Evolutionary conservation across 192 early-diverging fungal species (phyloP).

Genomic region (Spizellomyces sp.): DNA sequence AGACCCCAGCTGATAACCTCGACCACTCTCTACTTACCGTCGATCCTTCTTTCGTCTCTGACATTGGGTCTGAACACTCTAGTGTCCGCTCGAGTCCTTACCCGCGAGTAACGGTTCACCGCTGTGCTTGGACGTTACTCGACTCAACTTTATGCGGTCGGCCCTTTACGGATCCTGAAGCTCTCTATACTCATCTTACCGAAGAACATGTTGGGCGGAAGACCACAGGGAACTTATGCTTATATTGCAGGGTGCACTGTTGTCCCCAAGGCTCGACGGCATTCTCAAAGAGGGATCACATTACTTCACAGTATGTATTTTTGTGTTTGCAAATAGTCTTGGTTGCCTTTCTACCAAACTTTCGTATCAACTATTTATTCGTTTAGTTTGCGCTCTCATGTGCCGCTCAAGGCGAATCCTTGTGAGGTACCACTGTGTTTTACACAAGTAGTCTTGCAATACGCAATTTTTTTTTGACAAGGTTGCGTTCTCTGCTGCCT

Average conservation of each 20-base stretch:
- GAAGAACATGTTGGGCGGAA: conserved; percentile 91
- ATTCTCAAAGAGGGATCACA: conserved; percentile 83
- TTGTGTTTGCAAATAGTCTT: conserved; percentile 8
- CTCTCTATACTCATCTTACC: conserved; percentile 83
- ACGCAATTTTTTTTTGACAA: background rate
- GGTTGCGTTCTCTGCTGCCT: background rate
- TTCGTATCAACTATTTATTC: background rate
- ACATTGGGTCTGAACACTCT: conserved; percentile 18
- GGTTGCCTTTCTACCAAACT: background rate
- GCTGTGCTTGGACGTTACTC: conserved; percentile 20
- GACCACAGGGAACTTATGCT: conserved; percentile 82
- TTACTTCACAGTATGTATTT: conserved; percentile 71
- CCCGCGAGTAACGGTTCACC: conserved; percentile 1
- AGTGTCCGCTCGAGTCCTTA: conserved; percentile 23
- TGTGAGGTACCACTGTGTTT: conserved; percentile 44
- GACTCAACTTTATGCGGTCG: conserved; percentile 16
- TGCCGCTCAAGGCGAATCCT: conserved; percentile 81
- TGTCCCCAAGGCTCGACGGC: conserved; percentile 62
- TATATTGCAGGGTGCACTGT: conserved; percentile 79
- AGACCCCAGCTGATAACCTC: no score
- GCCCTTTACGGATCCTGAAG: conserved; percentile 55
- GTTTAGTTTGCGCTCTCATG: conserved; percentile 75
- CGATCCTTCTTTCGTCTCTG: background rate
- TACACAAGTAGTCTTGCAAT: background rate
- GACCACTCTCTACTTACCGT: background rate